Percentiles rank a stretch among this genome's conserved stretches.
phyloP scores from a whole-genome alignment of 2,329 filamentous ascomycete genomes.

The Aspergillus hiratsukae region DNA sequence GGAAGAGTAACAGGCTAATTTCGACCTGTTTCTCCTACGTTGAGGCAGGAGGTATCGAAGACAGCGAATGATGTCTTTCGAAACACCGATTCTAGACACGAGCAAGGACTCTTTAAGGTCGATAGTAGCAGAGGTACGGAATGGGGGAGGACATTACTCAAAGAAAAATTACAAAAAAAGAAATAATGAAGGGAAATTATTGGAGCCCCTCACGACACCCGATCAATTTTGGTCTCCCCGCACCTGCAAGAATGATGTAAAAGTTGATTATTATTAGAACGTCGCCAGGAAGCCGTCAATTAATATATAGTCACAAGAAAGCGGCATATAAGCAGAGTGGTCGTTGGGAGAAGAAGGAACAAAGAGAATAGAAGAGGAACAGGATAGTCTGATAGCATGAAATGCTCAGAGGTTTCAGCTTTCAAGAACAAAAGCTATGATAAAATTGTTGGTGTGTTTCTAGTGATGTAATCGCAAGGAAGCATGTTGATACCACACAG shows the following conservation, averaged over 20 bases:
- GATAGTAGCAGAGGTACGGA: neutral
- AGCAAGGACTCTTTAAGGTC: neutral
- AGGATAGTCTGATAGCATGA: neutral
- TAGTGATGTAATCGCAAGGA: slow-evolving; percentile 1
- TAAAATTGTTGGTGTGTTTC: neutral
- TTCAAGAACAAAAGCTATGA: neutral
- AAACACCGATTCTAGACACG: neutral
- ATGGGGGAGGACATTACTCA: neutral
- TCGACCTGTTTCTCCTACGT: neutral
- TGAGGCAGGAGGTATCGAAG: neutral
- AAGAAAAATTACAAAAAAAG: neutral
- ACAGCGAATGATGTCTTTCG: neutral
- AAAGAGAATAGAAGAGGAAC: neutral
- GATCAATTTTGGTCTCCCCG: slow-evolving; percentile 4
- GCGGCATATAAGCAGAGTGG: neutral
- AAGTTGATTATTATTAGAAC: neutral
- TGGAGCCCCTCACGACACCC: slow-evolving; percentile 2
- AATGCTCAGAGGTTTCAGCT: neutral
- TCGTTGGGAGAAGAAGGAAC: slow-evolving; percentile 3
- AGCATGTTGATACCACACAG: neutral
- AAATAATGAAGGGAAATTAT: slow-evolving; percentile 1
- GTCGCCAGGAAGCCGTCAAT: neutral
- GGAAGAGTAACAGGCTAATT: neutral
- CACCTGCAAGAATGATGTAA: slow-evolving; percentile 1
- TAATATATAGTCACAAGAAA: neutral